Conservation (phyloP, 257 asterid genomes). For the Penstemon davidsonii region DNA sequence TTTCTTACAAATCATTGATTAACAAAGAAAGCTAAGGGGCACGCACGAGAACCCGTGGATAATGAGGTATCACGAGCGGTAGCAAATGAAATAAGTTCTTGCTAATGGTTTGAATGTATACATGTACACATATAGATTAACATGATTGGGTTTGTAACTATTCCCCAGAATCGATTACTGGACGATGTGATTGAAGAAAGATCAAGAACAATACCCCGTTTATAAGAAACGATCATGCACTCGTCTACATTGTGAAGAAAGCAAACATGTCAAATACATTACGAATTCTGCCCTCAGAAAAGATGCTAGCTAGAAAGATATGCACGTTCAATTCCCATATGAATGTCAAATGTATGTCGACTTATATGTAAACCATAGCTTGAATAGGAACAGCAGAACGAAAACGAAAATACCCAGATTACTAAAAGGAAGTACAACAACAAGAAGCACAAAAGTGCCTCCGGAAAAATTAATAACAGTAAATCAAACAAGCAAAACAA, state of each 20-base stretch:
- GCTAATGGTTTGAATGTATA: too few species aligned
- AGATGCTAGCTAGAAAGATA: neutral
- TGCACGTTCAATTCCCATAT: neutral
- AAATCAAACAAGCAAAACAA: constrained; percentile 9
- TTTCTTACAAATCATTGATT: too few species aligned
- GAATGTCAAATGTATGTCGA: neutral
- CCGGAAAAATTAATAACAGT: neutral
- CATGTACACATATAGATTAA: too few species aligned
- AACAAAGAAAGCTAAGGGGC: too few species aligned
- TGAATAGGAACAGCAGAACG: neutral
- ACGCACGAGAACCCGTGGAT: too few species aligned
- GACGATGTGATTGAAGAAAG: neutral
- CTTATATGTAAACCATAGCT: neutral
- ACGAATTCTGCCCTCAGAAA: neutral
- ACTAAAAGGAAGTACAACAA: constrained; percentile 3
- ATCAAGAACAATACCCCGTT: neutral
- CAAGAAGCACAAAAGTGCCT: constrained; percentile 25
- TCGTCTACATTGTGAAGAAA: neutral
- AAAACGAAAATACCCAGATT: constrained; percentile 15
- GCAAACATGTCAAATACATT: neutral
- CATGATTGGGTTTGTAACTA: neutral
- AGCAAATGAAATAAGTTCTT: too few species aligned
- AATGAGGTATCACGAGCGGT: too few species aligned
- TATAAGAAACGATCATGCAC: neutral
- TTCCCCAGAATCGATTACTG: neutral